These are phyloP conservation scores for Macrotyloma uniflorum DNA, from an alignment of 306 rosid species.

Conservation along the genomic window DNA sequence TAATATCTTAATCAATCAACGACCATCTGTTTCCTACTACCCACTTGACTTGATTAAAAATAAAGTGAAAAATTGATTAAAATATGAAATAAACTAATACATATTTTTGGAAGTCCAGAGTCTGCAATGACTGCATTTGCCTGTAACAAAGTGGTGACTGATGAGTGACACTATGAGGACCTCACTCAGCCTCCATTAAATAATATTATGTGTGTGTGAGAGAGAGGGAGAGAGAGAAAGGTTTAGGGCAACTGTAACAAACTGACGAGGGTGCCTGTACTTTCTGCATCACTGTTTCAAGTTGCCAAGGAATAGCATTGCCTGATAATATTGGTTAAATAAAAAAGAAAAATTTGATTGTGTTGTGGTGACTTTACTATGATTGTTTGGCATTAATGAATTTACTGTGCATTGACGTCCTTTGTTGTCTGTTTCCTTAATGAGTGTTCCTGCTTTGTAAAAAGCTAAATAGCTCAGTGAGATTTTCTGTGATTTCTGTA, in stretches of 20 bases:
- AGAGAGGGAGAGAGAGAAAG: no score
- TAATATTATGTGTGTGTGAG: neutral
- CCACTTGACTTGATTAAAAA: no score
- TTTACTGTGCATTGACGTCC: conserved; percentile 24
- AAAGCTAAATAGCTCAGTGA: conserved; percentile 47
- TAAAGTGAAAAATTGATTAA: no score
- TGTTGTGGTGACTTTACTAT: neutral
- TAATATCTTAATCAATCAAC: no score
- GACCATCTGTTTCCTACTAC: no score
- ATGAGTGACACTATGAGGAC: conserved; percentile 2
- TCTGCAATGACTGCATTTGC: neutral
- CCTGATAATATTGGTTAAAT: neutral
- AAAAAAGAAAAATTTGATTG: no score
- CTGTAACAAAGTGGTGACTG: neutral
- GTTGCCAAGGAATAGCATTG: neutral
- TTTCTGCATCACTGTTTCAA: conserved; percentile 27
- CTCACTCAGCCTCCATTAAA: neutral
- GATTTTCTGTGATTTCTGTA: conserved; percentile 48
- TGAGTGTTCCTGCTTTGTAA: conserved; percentile 1
- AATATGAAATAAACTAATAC: neutral
- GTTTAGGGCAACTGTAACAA: conserved; percentile 34
- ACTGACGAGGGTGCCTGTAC: conserved; percentile 35
- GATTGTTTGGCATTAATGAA: conserved; percentile 37
- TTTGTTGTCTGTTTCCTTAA: conserved; percentile 38
- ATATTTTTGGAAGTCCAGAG: neutral